phyloP scores from a whole-genome alignment of 129 eudicot genomes.

The Artemisia tridentata region DNA sequence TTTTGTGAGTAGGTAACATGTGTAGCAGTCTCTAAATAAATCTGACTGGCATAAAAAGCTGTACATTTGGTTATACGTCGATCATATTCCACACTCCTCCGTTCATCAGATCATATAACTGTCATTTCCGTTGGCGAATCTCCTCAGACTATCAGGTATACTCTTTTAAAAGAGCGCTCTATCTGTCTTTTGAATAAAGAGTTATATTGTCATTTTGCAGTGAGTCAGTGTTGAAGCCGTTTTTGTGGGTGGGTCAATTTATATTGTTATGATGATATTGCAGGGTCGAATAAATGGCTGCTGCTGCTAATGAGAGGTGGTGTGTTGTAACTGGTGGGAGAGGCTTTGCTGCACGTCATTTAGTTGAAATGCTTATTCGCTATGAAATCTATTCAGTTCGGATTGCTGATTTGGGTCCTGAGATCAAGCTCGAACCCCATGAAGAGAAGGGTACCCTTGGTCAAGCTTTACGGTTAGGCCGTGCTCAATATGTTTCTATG shows the following conservation, averaged over 20 bases:
- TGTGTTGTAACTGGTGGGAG: conserved; percentile 97
- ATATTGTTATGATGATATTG: conserved; percentile 12
- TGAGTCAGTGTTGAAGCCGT: neutral
- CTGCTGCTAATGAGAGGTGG: conserved; percentile 64
- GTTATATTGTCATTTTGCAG: neutral
- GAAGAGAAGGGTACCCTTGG: conserved; percentile 70
- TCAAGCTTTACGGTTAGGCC: conserved; percentile 63
- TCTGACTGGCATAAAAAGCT: too few species aligned
- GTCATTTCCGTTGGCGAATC: too few species aligned
- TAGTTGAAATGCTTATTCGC: conserved; percentile 82
- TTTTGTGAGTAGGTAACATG: too few species aligned
- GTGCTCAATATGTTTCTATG: conserved; percentile 68
- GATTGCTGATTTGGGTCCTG: conserved; percentile 73
- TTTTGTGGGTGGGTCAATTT: neutral
- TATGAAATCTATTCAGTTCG: conserved; percentile 72
- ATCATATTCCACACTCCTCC: too few species aligned
- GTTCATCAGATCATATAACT: too few species aligned
- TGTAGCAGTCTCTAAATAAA: too few species aligned
- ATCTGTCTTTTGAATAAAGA: neutral
- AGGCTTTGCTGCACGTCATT: conserved; percentile 94
- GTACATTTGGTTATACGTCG: too few species aligned
- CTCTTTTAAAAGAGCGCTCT: neutral
- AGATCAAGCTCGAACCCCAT: conserved; percentile 52
- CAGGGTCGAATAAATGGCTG: conserved; percentile 19
- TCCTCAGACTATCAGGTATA: too few species aligned